Percentiles rank a stretch among this genome's conserved stretches.
These are phyloP conservation scores for Axilococcus clingmanii DNA, from an alignment of 139 green algal genomes.

Conservation along the genomic window DNA sequence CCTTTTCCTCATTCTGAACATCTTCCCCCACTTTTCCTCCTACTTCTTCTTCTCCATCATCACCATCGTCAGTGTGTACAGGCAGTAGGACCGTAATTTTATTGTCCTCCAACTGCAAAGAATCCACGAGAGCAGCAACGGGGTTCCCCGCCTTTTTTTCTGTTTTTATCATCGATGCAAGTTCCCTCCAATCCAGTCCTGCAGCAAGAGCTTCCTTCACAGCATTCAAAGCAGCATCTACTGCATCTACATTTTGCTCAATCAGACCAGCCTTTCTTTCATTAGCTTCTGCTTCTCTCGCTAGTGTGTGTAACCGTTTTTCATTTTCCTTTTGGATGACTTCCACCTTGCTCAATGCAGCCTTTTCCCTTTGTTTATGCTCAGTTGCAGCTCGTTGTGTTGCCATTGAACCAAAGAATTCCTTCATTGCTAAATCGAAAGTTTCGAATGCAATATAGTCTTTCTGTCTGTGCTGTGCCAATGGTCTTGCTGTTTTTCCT, in stretches of 20 bases:
- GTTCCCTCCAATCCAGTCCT: slow-evolving; percentile 85
- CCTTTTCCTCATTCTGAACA: slow-evolving; percentile 3
- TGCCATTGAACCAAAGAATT: slow-evolving; percentile 86
- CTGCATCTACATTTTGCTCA: slow-evolving; percentile 75
- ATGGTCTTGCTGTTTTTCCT: slow-evolving; percentile 30
- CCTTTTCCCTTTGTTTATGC: slow-evolving; percentile 41
- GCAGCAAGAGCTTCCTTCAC: slow-evolving; percentile 68
- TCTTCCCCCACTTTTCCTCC: background rate
- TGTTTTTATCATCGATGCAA: slow-evolving; percentile 55
- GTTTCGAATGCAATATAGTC: slow-evolving; percentile 44
- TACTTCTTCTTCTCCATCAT: slow-evolving; percentile 6
- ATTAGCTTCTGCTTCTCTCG: slow-evolving; percentile 39
- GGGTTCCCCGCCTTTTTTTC: slow-evolving; percentile 81
- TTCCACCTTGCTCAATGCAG: slow-evolving; percentile 66
- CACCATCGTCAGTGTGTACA: slow-evolving; percentile 56
- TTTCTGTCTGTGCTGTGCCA: background rate
- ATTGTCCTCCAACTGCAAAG: slow-evolving; percentile 67
- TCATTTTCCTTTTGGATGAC: slow-evolving; percentile 59
- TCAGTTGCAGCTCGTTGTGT: slow-evolving; percentile 48
- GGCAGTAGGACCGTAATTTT: slow-evolving; percentile 69
- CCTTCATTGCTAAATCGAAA: slow-evolving; percentile 84
- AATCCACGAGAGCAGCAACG: slow-evolving; percentile 69
- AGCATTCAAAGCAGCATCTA: slow-evolving; percentile 77
- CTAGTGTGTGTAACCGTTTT: slow-evolving; percentile 49
- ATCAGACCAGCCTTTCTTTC: slow-evolving; percentile 51